Conservation (phyloP, 139 green algal species). For the Chlamydomonas sphaeroides region DNA sequence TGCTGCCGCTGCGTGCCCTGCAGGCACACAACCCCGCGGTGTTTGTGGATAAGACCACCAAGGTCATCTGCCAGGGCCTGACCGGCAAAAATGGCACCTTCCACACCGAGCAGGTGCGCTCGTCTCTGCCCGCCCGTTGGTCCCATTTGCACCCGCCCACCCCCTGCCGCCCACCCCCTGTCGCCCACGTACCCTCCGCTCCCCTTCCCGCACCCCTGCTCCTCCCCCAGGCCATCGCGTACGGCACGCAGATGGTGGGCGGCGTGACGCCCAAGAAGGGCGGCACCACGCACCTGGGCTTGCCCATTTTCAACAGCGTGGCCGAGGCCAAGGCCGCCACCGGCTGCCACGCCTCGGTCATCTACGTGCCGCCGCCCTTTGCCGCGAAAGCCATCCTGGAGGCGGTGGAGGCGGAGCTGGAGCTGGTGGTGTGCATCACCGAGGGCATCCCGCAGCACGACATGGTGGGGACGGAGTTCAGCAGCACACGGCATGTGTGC, state of each 20-base stretch:
- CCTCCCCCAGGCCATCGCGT: constrained; percentile 90
- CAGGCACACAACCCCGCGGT: constrained; percentile 83
- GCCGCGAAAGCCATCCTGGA: constrained; percentile 96
- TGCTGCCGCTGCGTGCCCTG: no score
- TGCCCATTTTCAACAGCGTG: constrained; percentile 96
- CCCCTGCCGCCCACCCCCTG: no score
- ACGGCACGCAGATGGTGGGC: constrained; percentile 98
- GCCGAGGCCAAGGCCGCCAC: constrained; percentile 87
- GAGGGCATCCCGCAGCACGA: constrained; percentile 99
- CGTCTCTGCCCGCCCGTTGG: no score
- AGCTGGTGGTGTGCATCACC: constrained; percentile 99
- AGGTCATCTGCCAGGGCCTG: constrained; percentile 94
- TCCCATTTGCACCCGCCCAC: no score
- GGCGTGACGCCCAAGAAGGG: constrained; percentile 98
- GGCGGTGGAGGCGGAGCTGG: constrained; percentile 92
- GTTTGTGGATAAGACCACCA: constrained; percentile 96
- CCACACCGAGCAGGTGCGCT: constrained; percentile 91
- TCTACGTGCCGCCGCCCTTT: constrained; percentile 97
- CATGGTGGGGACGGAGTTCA: constrained; percentile 80
- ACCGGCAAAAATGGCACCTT: constrained; percentile 99
- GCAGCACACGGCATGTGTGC: no score
- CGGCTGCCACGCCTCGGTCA: constrained; percentile 85
- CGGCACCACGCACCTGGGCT: constrained; percentile 91
- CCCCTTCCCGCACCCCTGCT: background rate
- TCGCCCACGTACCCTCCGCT: no score